Percentiles rank a stretch among this genome's conserved stretches.
Conservation (phyloP, 1,284 basidiomycete species). For the Moesziomyces antarcticus region DNA sequence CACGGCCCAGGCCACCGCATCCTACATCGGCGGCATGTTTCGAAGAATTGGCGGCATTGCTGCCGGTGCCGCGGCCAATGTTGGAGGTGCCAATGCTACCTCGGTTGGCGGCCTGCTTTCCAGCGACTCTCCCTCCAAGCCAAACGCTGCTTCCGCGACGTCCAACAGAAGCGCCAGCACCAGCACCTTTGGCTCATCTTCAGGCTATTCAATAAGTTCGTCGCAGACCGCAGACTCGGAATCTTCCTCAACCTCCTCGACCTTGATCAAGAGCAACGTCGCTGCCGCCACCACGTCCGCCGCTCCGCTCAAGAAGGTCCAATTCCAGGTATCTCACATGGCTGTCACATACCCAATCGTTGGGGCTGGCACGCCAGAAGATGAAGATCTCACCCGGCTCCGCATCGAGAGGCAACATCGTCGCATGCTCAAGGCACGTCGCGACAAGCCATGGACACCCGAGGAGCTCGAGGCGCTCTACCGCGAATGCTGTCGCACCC, state of each 20-base stretch:
- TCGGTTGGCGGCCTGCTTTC: slow-evolving; percentile 20
- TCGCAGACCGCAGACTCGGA: slow-evolving; percentile 17
- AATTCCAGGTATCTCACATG: slow-evolving; percentile 62
- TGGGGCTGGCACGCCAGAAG: slow-evolving; percentile 54
- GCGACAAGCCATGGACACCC: slow-evolving; percentile 51
- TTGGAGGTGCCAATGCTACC: slow-evolving; percentile 26
- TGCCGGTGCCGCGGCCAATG: slow-evolving; percentile 47
- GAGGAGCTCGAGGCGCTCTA: slow-evolving; percentile 63
- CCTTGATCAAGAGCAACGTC: slow-evolving; percentile 25
- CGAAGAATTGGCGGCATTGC: slow-evolving; percentile 53
- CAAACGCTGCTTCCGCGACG: slow-evolving; percentile 6
- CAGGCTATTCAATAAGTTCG: slow-evolving; percentile 2
- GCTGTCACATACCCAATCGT: slow-evolving; percentile 65
- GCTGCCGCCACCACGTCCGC: slow-evolving; percentile 39
- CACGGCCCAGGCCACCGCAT: slow-evolving; percentile 48
- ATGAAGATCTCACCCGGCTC: slow-evolving; percentile 59
- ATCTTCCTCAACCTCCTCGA: background rate
- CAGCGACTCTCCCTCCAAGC: slow-evolving; percentile 17
- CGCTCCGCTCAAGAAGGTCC: slow-evolving; percentile 59
- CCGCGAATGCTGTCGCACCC: slow-evolving; percentile 63
- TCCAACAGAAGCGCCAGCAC: slow-evolving; percentile 9
- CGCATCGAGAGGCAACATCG: slow-evolving; percentile 62
- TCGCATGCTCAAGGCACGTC: slow-evolving; percentile 43
- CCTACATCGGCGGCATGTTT: slow-evolving; percentile 59
- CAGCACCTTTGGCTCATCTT: slow-evolving; percentile 9